Base-by-base conservation (phyloP, 208 protist species). In the Wallacemonas collosoma region DNA sequence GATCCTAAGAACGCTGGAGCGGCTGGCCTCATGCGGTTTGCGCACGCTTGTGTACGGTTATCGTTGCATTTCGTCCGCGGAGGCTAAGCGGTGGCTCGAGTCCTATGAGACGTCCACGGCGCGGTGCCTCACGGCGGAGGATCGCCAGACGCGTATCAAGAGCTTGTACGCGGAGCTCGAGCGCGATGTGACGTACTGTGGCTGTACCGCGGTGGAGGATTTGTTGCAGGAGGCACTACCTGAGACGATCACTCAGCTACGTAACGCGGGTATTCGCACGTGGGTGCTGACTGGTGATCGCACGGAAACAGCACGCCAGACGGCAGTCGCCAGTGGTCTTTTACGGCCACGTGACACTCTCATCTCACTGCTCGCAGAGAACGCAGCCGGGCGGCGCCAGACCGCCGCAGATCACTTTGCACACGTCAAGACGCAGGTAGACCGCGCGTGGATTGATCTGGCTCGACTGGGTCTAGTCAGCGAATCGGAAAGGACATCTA, bases 261-360 rank as follows among this genome's bases (percentile, higher is more conserved):
- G 88, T 35, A 35, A 86, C 51, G 94, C 93, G 41, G 83, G 88
- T 50, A 96, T 98, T 47, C 80, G 80, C 8, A 83, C 98, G 43
- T 98, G 95, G 95, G 98, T 98, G 97, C 81, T 99, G 54, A 99
- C 98, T 43, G 98, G 98, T 50, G 98, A 99, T 84, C 99, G 99
- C 81, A 80, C 88, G 57, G 91, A 99, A 82, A 99, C 98, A 53
- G 98, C 98, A 39, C 93, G 96, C 65, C 96, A 99, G 80, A 98
- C 99, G 69, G 97, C 89, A 40, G 75, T 90, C n/a, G 80, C 85
- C 11, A 89, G 85, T 53, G 85, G 85, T 11, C 75, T 93, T 43
- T 74, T 90, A 12, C 70, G 75, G 26, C 57, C 72, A 2, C 11
- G 70, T 38, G 88, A 93, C 60, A 73, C 56, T 44, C 55, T 89